Conservation (phyloP, 345 rosid genomes). For the Mallotus nudiflorus region DNA sequence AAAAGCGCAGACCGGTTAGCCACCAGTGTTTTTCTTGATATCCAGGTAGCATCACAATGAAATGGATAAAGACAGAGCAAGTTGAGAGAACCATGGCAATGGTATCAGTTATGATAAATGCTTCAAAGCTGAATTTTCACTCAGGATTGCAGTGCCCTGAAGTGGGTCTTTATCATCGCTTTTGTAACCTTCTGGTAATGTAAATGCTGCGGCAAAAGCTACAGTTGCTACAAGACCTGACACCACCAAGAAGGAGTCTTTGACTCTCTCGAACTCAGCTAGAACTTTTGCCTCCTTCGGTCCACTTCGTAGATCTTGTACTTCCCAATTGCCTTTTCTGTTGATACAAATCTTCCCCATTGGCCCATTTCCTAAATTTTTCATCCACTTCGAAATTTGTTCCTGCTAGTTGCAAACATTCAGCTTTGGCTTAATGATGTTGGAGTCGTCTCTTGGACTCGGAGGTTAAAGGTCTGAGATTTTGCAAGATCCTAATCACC, state of each 20-base stretch:
- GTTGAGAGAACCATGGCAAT: slow-evolving; percentile 11
- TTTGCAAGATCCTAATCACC: too few relatives aligned
- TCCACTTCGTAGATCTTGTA: not conserved
- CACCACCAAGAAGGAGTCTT: not conserved
- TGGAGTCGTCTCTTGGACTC: not conserved
- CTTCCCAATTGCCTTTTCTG: not conserved
- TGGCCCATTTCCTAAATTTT: not conserved
- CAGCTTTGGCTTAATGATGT: not conserved
- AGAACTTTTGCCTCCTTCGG: not conserved
- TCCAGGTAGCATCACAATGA: not conserved
- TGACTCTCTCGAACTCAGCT: not conserved
- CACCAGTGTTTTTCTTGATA: too few relatives aligned
- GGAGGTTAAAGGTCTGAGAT: too few relatives aligned
- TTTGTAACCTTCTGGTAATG: too few relatives aligned
- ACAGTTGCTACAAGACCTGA: slow-evolving; percentile 21
- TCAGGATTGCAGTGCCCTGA: slow-evolving; percentile 7
- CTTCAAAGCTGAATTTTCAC: not conserved
- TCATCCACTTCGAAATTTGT: not conserved
- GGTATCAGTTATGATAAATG: slow-evolving; percentile 4
- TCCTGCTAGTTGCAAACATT: not conserved
- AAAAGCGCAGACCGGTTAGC: not conserved
- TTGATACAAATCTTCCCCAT: not conserved
- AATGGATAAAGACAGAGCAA: not conserved
- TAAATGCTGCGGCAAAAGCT: slow-evolving; percentile 20
- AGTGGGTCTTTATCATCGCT: not conserved